A percentile compares a stretch with the other conserved stretches of the same genome.
Conservation (phyloP, 305 asterid species). For the Fraxinus dipetala region DNA sequence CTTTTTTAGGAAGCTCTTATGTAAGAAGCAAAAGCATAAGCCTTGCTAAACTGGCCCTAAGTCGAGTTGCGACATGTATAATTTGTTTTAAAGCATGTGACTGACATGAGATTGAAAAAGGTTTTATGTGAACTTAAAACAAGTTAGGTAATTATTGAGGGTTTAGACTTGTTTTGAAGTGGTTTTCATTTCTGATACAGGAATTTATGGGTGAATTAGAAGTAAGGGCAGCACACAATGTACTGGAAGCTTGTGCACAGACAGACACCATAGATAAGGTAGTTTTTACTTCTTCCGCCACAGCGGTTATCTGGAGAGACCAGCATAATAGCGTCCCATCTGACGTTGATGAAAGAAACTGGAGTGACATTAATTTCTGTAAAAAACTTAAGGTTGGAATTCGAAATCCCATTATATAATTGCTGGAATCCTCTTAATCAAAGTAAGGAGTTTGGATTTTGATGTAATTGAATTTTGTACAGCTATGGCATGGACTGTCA, state of each 20-base stretch:
- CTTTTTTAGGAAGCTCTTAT: too few relatives aligned
- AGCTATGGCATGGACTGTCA: slow-evolving; percentile 90
- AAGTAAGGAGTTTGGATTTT: neutral
- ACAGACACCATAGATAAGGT: slow-evolving; percentile 79
- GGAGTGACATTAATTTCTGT: slow-evolving; percentile 75
- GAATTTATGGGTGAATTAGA: slow-evolving; percentile 81
- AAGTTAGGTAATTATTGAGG: neutral
- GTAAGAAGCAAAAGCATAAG: too few relatives aligned
- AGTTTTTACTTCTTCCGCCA: slow-evolving; percentile 83
- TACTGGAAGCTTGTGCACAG: slow-evolving; percentile 94
- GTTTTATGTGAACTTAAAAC: neutral
- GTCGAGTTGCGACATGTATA: neutral
- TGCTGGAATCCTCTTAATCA: neutral
- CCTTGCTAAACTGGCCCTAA: too few relatives aligned
- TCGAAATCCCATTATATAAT: neutral
- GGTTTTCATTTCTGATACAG: slow-evolving; percentile 29
- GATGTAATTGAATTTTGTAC: neutral
- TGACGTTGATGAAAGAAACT: slow-evolving; percentile 60
- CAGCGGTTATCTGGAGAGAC: slow-evolving; percentile 78
- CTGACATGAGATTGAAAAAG: neutral
- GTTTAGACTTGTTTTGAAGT: neutral
- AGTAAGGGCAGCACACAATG: slow-evolving; percentile 96
- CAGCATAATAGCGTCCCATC: slow-evolving; percentile 16
- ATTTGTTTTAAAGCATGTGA: neutral
- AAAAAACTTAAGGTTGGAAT: slow-evolving; percentile 55